phyloP scores from a whole-genome alignment of 129 eudicot species.

The Chrysanthemum makinoi region DNA sequence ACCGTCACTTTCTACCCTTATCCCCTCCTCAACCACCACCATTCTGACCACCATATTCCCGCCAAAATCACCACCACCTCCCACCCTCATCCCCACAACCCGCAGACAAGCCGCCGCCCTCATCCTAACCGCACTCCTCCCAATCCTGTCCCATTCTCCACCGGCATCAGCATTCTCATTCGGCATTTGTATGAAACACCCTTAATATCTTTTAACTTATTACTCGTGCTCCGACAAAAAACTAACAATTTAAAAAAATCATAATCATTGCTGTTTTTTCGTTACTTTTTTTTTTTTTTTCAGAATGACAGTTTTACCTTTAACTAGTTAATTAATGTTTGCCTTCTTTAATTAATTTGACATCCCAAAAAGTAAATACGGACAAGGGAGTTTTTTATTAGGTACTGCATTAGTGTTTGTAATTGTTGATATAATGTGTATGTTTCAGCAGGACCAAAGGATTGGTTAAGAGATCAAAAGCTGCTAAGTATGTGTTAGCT shows the following conservation, averaged over 20 bases:
- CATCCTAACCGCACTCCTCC: conserved; percentile 43
- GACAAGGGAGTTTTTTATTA: no score
- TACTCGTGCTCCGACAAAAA: no score
- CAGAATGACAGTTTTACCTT: no score
- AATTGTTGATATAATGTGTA: neutral
- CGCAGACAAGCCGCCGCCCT: conserved; percentile 49
- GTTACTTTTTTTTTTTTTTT: no score
- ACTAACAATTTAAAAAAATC: no score
- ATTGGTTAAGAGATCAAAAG: conserved; percentile 88
- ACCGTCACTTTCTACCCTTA: conserved; percentile 30
- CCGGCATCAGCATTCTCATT: conserved; percentile 59
- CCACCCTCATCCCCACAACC: conserved; percentile 37
- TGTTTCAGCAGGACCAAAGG: conserved; percentile 93
- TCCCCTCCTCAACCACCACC: conserved; percentile 31
- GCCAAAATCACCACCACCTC: conserved; percentile 26
- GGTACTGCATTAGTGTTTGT: no score
- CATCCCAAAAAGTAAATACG: no score
- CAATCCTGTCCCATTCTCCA: conserved; percentile 44
- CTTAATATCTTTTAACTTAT: no score
- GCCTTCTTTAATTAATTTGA: no score
- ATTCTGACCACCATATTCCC: conserved; percentile 28
- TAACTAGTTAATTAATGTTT: no score
- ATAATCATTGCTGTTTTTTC: neutral
- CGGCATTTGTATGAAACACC: conserved; percentile 60
- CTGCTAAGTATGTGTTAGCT: conserved; percentile 73